A percentile compares a stretch with the other conserved stretches of the same genome.
phyloP scores from a whole-genome alignment of 306 rosid genomes.

The Quercus dentata region DNA sequence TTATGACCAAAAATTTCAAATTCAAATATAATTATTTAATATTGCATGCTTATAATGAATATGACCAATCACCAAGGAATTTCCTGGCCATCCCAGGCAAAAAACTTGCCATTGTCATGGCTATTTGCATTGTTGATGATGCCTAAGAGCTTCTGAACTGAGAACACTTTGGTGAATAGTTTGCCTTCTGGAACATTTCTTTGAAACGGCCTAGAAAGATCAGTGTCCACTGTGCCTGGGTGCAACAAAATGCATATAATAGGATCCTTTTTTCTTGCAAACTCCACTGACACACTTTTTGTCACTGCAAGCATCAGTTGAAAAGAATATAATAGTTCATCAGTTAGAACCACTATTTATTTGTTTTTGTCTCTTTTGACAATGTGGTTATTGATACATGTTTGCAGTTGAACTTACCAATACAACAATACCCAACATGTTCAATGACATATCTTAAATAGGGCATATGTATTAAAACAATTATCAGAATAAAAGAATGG shows the following conservation, averaged over 20 bases:
- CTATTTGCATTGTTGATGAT: conserved; percentile 61
- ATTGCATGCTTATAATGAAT: not conserved
- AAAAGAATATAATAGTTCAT: not conserved
- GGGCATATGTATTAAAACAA: not conserved
- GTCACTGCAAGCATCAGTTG: conserved; percentile 48
- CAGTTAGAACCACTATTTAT: conserved; percentile 8
- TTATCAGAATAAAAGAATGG: no score
- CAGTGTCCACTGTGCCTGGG: conserved; percentile 99
- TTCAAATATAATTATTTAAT: not conserved
- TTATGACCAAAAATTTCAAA: not conserved
- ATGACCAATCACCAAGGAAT: conserved; percentile 67
- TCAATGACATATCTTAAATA: not conserved
- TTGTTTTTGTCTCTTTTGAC: not conserved
- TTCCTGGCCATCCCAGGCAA: conserved; percentile 97
- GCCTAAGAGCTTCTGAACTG: conserved; percentile 69
- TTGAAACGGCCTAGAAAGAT: conserved; percentile 95
- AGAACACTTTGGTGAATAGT: conserved; percentile 76
- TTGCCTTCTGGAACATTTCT: conserved; percentile 74
- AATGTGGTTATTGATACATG: not conserved
- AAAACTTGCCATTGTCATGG: conserved; percentile 83
- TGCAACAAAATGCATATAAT: conserved; percentile 75
- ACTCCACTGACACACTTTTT: conserved; percentile 65
- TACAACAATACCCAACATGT: not conserved
- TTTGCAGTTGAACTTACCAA: not conserved
- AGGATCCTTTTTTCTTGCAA: conserved; percentile 80